Conservation (phyloP, 2,329 filamentous ascomycete genomes). For the Setomelanomma holmii region DNA sequence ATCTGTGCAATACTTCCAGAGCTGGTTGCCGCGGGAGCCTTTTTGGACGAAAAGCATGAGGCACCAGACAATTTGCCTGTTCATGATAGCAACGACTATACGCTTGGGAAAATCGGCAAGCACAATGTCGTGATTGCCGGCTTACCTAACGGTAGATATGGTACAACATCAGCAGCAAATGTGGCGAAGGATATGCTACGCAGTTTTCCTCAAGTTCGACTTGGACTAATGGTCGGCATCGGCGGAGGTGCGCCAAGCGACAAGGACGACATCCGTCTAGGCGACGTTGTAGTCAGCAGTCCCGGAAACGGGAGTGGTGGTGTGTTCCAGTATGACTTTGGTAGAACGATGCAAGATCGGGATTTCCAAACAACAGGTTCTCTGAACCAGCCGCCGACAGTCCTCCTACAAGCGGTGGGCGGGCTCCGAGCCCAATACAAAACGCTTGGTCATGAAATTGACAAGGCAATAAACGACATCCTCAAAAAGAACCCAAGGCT, state of each 20-base stretch:
- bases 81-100: slow-evolving; percentile 2
- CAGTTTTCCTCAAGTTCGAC: slow-evolving; percentile 25
- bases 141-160: slow-evolving; percentile 26
- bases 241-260: slow-evolving; percentile 23
- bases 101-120: slow-evolving; percentile 22
- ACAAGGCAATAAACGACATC: background rate
- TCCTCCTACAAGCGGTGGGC: slow-evolving; percentile 27
- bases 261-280: slow-evolving; percentile 35
- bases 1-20: background rate
- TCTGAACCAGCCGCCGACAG: slow-evolving; percentile 18
- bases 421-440: slow-evolving; percentile 26
- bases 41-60: slow-evolving; percentile 2
- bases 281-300: slow-evolving; percentile 32
- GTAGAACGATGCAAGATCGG: slow-evolving; percentile 14
- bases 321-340: slow-evolving; percentile 40
- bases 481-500: slow-evolving; percentile 35
- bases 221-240: slow-evolving; percentile 33
- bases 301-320: slow-evolving; percentile 23
- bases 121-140: slow-evolving; percentile 45
- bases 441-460: slow-evolving; percentile 13
- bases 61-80: background rate
- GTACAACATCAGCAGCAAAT: slow-evolving; percentile 19
- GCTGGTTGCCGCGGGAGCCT: background rate
- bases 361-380: slow-evolving; percentile 19
- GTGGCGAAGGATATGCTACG: slow-evolving; percentile 23